These are phyloP conservation scores for Leishmania major DNA, from an alignment of 208 protist species.

Conservation along the genomic window DNA sequence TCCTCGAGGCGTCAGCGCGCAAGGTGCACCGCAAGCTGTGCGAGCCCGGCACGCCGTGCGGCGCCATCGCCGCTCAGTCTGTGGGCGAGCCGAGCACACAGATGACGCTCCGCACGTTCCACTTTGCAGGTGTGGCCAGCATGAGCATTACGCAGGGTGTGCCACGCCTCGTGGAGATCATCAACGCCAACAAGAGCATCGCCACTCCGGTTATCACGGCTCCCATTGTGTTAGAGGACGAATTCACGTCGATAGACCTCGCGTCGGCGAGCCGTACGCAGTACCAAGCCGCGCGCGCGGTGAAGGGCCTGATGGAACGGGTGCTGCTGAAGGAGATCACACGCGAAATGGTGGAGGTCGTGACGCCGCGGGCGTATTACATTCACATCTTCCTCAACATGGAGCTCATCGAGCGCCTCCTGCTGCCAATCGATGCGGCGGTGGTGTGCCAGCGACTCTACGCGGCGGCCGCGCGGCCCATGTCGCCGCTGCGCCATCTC, in stretches of 20 bases:
- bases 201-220: conserved; percentile 98
- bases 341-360: conserved; percentile 87
- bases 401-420: conserved; percentile 85
- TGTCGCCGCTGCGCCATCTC: conserved; percentile 89
- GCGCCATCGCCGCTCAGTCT: conserved; percentile 98
- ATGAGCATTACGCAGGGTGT: conserved; percentile 99
- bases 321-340: conserved; percentile 93
- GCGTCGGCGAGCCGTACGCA: conserved; percentile 27
- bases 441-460: conserved; percentile 86
- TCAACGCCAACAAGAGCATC: conserved; percentile 99
- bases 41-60: conserved; percentile 98
- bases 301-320: conserved; percentile 93
- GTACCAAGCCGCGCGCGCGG: conserved; percentile 50
- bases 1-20: conserved; percentile 66
- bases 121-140: conserved; percentile 99
- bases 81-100: conserved; percentile 99
- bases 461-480: conserved; percentile 55
- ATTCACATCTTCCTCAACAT: conserved; percentile 95
- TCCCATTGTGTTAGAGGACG: conserved; percentile 57
- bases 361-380: conserved; percentile 80
- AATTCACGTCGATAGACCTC: conserved; percentile 22
- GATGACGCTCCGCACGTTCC: conserved; percentile 99
- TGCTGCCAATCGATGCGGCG: conserved; percentile 92
- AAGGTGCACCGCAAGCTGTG: conserved; percentile 90
- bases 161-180: conserved; percentile 98